Evolutionary conservation across 768 basidiomycete species (phyloP).

Genomic region (Suillus alpinus): DNA sequence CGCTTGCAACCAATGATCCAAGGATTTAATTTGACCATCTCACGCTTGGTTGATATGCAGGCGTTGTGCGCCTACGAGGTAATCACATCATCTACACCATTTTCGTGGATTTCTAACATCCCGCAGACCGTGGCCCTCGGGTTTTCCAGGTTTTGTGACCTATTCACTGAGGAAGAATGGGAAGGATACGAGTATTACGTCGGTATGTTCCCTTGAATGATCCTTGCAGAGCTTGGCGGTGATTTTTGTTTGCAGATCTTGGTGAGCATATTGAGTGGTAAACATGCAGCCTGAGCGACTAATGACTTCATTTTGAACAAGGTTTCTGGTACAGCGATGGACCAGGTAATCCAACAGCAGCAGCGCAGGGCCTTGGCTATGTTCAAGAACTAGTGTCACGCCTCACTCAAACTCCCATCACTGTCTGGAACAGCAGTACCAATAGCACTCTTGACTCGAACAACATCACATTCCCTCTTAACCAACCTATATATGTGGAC

Average conservation of each 20-base stretch:
- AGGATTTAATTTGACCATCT: slow-evolving; percentile 29
- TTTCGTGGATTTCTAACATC: not conserved
- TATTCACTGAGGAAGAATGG: slow-evolving; percentile 55
- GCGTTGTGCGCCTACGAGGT: slow-evolving; percentile 40
- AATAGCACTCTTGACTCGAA: slow-evolving; percentile 46
- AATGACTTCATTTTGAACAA: not conserved
- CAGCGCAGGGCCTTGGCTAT: slow-evolving; percentile 39
- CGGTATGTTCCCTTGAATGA: slow-evolving; percentile 17
- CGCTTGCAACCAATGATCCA: slow-evolving; percentile 32
- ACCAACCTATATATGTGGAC: slow-evolving; percentile 43
- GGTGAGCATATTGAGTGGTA: slow-evolving; percentile 11
- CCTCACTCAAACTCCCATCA: slow-evolving; percentile 36
- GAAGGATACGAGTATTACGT: slow-evolving; percentile 43
- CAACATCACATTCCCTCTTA: slow-evolving; percentile 33
- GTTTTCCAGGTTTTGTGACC: slow-evolving; percentile 45
- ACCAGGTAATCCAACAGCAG: slow-evolving; percentile 41
- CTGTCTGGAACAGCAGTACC: slow-evolving; percentile 40
- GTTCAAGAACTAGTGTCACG: slow-evolving; percentile 44
- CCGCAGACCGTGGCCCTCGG: slow-evolving; percentile 47
- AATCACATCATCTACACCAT: not conserved
- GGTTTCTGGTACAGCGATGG: slow-evolving; percentile 36
- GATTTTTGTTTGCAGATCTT: not conserved
- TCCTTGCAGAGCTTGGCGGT: not conserved
- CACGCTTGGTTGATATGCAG: slow-evolving; percentile 35
- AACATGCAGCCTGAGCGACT: slow-evolving; percentile 5